Evolutionary conservation across 306 rosid species (phyloP), one percentile per base, ranked within the genome.

Genomic region (Astragalus membranaceus): DNA sequence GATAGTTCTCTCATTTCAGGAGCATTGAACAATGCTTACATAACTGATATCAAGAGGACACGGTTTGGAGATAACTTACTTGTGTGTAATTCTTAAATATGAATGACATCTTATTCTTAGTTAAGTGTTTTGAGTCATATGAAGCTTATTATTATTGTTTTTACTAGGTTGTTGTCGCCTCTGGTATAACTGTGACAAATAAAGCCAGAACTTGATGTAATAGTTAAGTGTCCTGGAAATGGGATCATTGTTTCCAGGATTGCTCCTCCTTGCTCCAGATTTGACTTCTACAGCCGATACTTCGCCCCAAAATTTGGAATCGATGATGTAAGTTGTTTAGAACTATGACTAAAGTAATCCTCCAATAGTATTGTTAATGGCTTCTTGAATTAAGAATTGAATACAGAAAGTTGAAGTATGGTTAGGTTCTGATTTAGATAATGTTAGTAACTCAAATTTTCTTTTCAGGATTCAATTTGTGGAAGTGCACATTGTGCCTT

Each of bases 401-500:
- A 8, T 7, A 8, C 44, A 39, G 3, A 39, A 39, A 8, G 44
- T 39, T 10, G 9, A 39, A 39, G 44, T 35, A 5, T 5, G 39
- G 44, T 39, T 7, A 8, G 44, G 44, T 39, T 8, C 44, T 0
- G 11, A 39, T 39, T 39, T 39, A 6, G 44, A 58, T 26, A 13
- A 57, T 33, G 14, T 8, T 39, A 8, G 8, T 33, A 15, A 36
- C 35, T 43, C 13, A 13, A 6, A 29, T 59, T 50, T 12, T 10
- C 30, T 63, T 73, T 67, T 64, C 23, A 85, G 97, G 95, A 88
- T 84, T 88, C 92, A 46, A 90, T 79, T 50, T 50, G 74, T 69
- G 92, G 95, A 60, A 86, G 83, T 72, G 92, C 89, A 61, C 90
- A 88, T 63, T 88, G 95, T 80, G 81, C 80, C 49, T 81, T 91